A percentile compares a stretch with the other conserved stretches of the same genome.
phyloP scores from a whole-genome alignment of 345 rosid genomes.

The Euphorbia peplus region DNA sequence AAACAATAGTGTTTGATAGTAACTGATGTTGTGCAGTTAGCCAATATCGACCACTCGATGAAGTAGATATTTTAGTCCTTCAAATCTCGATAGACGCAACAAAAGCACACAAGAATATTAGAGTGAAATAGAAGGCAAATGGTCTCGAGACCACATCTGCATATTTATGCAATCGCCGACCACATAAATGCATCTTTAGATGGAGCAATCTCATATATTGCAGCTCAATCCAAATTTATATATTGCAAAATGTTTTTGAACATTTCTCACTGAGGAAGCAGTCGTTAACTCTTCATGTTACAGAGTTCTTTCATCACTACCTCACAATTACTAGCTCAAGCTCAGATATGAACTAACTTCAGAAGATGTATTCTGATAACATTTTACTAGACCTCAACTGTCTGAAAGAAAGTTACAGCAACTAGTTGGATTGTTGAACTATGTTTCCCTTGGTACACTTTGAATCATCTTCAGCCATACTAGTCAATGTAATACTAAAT shows the following conservation, averaged over 20 bases:
- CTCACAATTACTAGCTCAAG: too few relatives aligned
- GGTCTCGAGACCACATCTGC: neutral
- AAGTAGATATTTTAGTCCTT: too few relatives aligned
- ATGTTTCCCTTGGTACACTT: too few relatives aligned
- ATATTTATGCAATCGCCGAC: neutral
- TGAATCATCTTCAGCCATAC: too few relatives aligned
- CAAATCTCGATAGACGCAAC: too few relatives aligned
- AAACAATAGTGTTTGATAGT: neutral
- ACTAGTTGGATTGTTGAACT: neutral
- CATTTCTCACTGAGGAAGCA: neutral
- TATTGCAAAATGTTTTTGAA: neutral
- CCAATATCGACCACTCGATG: too few relatives aligned
- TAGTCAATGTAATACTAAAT: neutral
- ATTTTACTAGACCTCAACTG: neutral
- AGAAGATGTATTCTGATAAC: neutral
- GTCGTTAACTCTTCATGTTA: neutral
- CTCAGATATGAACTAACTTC: neutral
- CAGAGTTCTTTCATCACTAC: neutral
- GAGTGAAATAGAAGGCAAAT: neutral
- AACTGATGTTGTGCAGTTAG: too few relatives aligned
- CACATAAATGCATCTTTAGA: neutral
- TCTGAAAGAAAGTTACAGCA: neutral
- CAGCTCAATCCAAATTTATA: neutral
- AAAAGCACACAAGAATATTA: neutral
- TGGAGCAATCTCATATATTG: neutral